These are phyloP conservation scores for Calocybe gambosa DNA, from an alignment of 1,284 basidiomycete genomes.

Conservation along the genomic window DNA sequence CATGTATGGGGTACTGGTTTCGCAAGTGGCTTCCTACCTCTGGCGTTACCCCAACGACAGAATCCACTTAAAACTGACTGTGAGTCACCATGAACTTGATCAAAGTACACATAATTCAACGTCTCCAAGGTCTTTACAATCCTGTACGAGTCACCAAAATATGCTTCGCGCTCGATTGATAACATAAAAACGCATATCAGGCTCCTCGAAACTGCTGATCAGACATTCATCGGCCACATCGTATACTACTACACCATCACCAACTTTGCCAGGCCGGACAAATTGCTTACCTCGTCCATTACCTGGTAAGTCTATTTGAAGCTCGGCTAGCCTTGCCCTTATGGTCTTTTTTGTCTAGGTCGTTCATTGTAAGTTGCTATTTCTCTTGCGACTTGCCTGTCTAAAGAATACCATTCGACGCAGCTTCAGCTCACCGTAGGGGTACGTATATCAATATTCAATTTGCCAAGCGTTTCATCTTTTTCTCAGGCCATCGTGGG, in stretches of 20 bases:
- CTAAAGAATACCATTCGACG: slow-evolving; percentile 2
- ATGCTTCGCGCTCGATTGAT: background rate
- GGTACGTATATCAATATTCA: slow-evolving; percentile 31
- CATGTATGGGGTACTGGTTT: slow-evolving; percentile 44
- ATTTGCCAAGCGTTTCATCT: slow-evolving; percentile 1
- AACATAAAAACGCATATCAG: slow-evolving; percentile 26
- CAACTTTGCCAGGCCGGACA: slow-evolving; percentile 39
- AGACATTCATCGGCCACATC: slow-evolving; percentile 50
- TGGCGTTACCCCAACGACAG: slow-evolving; percentile 51
- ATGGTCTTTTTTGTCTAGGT: slow-evolving; percentile 27
- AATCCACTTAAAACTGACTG: slow-evolving; percentile 45
- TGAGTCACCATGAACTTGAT: slow-evolving; percentile 27
- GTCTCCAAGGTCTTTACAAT: slow-evolving; percentile 36
- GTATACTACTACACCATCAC: slow-evolving; percentile 51
- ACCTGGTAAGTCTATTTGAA: slow-evolving; percentile 36
- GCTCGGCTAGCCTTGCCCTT: background rate
- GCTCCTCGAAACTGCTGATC: slow-evolving; percentile 47
- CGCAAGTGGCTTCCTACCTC: slow-evolving; percentile 55
- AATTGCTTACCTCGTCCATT: slow-evolving; percentile 33
- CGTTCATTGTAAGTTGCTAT: slow-evolving; percentile 38
- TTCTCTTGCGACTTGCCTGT: background rate
- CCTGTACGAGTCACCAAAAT: slow-evolving; percentile 28
- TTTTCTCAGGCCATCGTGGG: slow-evolving; percentile 46
- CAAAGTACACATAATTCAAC: background rate
- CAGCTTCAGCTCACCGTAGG: slow-evolving; percentile 55